A percentile compares a stretch with the other conserved stretches of the same genome.
Evolutionary conservation across 768 basidiomycete species (phyloP).

Genomic region (Gloeostereum incarnatum): DNA sequence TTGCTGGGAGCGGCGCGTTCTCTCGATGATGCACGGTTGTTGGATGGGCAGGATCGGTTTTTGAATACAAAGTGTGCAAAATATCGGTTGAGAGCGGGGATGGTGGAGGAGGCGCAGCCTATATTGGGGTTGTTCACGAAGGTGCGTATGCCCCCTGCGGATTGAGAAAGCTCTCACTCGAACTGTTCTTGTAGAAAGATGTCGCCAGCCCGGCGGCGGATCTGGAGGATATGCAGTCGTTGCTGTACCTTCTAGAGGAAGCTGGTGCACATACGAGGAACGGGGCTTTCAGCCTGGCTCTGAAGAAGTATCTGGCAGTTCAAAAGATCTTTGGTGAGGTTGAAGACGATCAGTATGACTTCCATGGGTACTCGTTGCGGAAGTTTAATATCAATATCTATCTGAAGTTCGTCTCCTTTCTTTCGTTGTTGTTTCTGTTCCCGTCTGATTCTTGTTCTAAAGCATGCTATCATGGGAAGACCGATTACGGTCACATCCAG

Average conservation of each 20-base stretch:
- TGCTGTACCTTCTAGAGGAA: conserved; percentile 79
- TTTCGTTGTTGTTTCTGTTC: conserved; percentile 5
- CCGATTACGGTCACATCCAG: conserved; percentile 63
- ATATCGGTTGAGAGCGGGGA: conserved; percentile 77
- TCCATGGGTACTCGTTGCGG: conserved; percentile 90
- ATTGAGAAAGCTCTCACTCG: not conserved
- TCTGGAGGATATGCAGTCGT: conserved; percentile 92
- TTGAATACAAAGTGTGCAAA: conserved; percentile 92
- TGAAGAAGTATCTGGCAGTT: conserved; percentile 78
- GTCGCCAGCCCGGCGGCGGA: conserved; percentile 65
- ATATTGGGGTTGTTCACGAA: conserved; percentile 88
- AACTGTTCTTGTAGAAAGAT: conserved; percentile 59
- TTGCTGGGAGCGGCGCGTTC: conserved; percentile 59
- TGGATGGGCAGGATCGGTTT: conserved; percentile 94
- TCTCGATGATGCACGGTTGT: conserved; percentile 70
- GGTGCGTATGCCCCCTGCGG: conserved; percentile 30
- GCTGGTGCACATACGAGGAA: conserved; percentile 59
- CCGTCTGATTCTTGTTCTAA: conserved; percentile 4
- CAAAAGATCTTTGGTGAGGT: conserved; percentile 70
- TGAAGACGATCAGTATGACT: conserved; percentile 96
- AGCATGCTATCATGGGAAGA: conserved; percentile 84
- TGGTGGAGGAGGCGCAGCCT: conserved; percentile 64
- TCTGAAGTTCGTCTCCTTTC: conserved; percentile 48
- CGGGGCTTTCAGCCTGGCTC: conserved; percentile 64
- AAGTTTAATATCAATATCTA: conserved; percentile 86